Evolutionary conservation across 257 asterid species (phyloP).

Genomic region (Petrea volubilis): DNA sequence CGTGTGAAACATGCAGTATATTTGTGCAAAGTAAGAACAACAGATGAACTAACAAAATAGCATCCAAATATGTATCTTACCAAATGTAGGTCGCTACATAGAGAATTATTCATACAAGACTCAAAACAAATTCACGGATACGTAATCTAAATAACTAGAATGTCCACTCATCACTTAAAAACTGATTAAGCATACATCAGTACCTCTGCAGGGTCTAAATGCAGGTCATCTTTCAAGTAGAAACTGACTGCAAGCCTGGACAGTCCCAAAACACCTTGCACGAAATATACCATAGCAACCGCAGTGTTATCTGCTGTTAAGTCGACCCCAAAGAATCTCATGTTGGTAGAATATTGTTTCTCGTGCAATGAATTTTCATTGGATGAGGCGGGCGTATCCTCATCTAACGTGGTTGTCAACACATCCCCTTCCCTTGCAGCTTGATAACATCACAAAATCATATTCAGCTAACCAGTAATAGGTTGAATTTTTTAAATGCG

Average conservation of each 20-base stretch:
- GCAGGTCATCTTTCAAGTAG: constrained; percentile 92
- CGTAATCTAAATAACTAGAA: background rate
- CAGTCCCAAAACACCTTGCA: constrained; percentile 94
- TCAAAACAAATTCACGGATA: background rate
- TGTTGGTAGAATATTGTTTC: constrained; percentile 39
- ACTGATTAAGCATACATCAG: constrained; percentile 26
- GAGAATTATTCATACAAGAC: background rate
- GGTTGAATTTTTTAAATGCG: background rate
- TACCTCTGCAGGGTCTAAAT: constrained; percentile 97
- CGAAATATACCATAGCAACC: constrained; percentile 92
- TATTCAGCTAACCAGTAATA: background rate
- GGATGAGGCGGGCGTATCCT: constrained; percentile 31
- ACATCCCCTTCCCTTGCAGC: constrained; percentile 55
- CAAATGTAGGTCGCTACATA: background rate
- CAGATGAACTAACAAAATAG: background rate
- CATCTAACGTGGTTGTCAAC: constrained; percentile 39
- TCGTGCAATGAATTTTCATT: constrained; percentile 36
- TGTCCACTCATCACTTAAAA: background rate
- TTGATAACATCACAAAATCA: constrained; percentile 20
- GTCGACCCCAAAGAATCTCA: constrained; percentile 68
- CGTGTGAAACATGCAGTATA: background rate
- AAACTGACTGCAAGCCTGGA: constrained; percentile 90
- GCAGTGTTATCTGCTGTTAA: constrained; percentile 85
- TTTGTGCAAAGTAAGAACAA: background rate
- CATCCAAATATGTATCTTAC: too few relatives aligned